Evolutionary conservation across 331 rosid genomes (phyloP), one percentile per base, ranked within the genome.

Genomic region (Quercus lobata): DNA sequence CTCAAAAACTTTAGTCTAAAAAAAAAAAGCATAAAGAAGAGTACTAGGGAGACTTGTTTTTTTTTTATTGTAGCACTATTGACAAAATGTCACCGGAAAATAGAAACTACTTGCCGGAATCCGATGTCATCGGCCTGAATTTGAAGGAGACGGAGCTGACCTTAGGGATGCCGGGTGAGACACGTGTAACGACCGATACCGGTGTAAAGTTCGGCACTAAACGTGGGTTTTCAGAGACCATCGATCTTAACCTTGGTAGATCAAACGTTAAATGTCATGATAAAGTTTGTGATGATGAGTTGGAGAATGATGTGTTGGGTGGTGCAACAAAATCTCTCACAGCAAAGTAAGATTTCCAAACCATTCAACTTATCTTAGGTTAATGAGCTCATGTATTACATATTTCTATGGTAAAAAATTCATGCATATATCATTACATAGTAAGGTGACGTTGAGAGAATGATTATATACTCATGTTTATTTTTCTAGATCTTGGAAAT

Each of bases 101-200:
- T 69, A 19, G 61, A 69, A 83, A 27, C n/a, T 73, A 44, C 34
- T 18, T 35, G 17, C 75, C 84, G 66, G 84, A 57, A 58, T 76
- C 84, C 22, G 77, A 75, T 62, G 52, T 7, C 73, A 6, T 37
- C 11, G 89, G 72, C 2, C 22, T 80, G 57, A 82, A 86, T 84
- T 70, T 81, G 54, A 82, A 84, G 19, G 92, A 88, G 24, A 89
- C 90, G 3, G 90, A 89, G 77, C 83, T 91, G 81, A 91, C 87
- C 30, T 73, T 91, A 2, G 85, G 85, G 29, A 71, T 89, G 58
- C 96, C 96, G 29, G 93, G 93, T 4, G 66, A 69, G 18, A 49
- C 74, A 5, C 74, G 71, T 7, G 71, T 53, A 29, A n/a, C 27
- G 11, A 32, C 5, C 2, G 35, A 75, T 32, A n/a, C 16, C 27